These are phyloP conservation scores for Helotiales sp. DNA, from an alignment of 2,329 filamentous ascomycete genomes.

Conservation along the genomic window DNA sequence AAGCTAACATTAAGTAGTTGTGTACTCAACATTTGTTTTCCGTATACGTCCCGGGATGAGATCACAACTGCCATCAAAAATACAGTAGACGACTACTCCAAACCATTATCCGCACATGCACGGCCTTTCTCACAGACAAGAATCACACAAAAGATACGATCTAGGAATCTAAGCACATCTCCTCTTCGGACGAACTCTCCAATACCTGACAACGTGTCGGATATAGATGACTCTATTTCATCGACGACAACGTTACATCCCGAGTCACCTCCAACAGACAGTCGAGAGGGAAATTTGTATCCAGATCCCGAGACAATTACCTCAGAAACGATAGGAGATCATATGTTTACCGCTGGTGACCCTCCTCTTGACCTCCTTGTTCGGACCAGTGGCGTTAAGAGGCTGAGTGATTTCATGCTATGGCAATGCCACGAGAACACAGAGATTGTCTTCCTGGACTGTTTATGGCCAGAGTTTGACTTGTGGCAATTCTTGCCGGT, in stretches of 20 bases:
- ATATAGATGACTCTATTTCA: constrained; percentile 52
- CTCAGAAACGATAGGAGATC: constrained; percentile 74
- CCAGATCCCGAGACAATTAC: constrained; percentile 89
- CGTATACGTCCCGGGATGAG: constrained; percentile 93
- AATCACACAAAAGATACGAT: constrained; percentile 82
- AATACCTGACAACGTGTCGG: constrained; percentile 45
- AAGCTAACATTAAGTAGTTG: constrained; percentile 42
- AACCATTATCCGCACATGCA: constrained; percentile 61
- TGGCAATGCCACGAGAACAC: constrained; percentile 97
- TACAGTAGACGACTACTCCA: constrained; percentile 84
- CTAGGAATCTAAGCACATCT: constrained; percentile 51
- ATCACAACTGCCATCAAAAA: constrained; percentile 87
- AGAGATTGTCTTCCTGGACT: constrained; percentile 88
- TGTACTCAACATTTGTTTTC: constrained; percentile 92
- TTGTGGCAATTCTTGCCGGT: constrained; percentile 92
- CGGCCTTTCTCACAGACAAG: constrained; percentile 84
- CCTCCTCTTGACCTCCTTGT: constrained; percentile 90
- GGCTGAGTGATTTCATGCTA: constrained; percentile 96
- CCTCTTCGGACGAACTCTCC: constrained; percentile 43
- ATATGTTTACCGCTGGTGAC: constrained; percentile 84
- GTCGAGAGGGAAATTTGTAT: constrained; percentile 39
- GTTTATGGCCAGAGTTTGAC: constrained; percentile 94
- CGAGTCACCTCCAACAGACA: constrained; percentile 33
- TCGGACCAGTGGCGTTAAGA: constrained; percentile 87
- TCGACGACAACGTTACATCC: constrained; percentile 54